A percentile compares a stretch with the other conserved stretches of the same genome.
These are phyloP conservation scores for Cladophialophora exuberans DNA, from an alignment of 2,329 filamentous ascomycete genomes.

Conservation along the genomic window DNA sequence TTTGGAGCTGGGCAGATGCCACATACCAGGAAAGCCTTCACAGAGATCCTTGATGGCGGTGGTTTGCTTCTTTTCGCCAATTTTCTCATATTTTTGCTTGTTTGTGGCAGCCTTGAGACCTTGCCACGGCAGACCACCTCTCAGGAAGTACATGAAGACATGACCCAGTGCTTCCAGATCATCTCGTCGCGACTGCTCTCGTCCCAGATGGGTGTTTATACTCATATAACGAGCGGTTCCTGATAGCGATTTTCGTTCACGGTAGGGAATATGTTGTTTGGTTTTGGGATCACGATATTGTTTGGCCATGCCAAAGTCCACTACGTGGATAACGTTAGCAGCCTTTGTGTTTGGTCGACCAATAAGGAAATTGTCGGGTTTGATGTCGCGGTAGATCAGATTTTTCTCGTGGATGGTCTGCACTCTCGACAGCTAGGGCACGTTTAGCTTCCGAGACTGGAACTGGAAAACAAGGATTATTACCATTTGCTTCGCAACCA, in stretches of 20 bases:
- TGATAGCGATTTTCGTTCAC: constrained; percentile 94
- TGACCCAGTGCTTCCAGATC: constrained; percentile 84
- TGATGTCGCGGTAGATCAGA: constrained; percentile 98
- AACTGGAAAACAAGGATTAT: constrained; percentile 28
- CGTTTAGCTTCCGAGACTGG: constrained; percentile 34
- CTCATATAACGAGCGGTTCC: constrained; percentile 99
- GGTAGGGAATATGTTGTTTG: constrained; percentile 97
- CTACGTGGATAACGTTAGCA: constrained; percentile 97
- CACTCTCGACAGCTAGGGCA: constrained; percentile 76
- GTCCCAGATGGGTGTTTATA: constrained; percentile 97
- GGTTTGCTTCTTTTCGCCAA: constrained; percentile 99
- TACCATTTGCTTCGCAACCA: constrained; percentile 99
- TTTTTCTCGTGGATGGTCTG: constrained; percentile 98
- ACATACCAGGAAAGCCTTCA: constrained; percentile 80
- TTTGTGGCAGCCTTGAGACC: constrained; percentile 60
- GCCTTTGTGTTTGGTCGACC: constrained; percentile 88
- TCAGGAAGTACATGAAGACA: constrained; percentile 71
- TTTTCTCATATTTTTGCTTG: constrained; percentile 99
- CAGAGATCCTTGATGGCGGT: constrained; percentile 96
- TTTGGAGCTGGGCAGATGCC: neutral
- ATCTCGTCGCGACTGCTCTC: constrained; percentile 93
- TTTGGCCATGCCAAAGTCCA: constrained; percentile 99
- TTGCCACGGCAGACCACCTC: constrained; percentile 69
- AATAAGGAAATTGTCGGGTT: constrained; percentile 98
- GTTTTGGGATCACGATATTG: constrained; percentile 99